These are phyloP conservation scores for Globisporangium abappressorium DNA, from an alignment of 352 stramenopile species.

Conservation along the genomic window DNA sequence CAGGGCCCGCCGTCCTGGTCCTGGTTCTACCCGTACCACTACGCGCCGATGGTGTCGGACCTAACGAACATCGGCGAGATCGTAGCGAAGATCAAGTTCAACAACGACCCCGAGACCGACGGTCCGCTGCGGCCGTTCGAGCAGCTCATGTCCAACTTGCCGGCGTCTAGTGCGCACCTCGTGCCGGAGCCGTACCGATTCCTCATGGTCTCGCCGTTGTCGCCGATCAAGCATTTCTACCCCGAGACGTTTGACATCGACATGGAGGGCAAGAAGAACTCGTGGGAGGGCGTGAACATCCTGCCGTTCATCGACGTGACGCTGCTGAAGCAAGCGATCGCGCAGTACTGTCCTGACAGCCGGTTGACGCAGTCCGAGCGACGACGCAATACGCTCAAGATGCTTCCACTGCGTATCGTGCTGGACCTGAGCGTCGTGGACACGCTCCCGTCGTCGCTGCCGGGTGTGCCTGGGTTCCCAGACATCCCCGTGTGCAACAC, in stretches of 20 bases:
- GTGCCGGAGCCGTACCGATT: slow-evolving; percentile 92
- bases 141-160: slow-evolving; percentile 97
- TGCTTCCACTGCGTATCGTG: slow-evolving; percentile 76
- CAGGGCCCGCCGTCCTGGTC: slow-evolving; percentile 95
- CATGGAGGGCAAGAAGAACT: slow-evolving; percentile 91
- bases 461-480: slow-evolving; percentile 54
- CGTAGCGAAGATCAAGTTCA: slow-evolving; percentile 75
- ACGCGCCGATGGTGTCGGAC: slow-evolving; percentile 98
- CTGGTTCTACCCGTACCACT: slow-evolving; percentile 99
- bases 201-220: slow-evolving; percentile 95
- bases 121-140: slow-evolving; percentile 95
- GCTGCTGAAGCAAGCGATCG: slow-evolving; percentile 90
- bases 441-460: slow-evolving; percentile 64
- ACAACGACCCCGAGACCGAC: slow-evolving; percentile 50
- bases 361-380: slow-evolving; percentile 90
- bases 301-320: slow-evolving; percentile 98
- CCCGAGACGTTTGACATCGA: slow-evolving; percentile 81
- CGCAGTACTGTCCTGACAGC: slow-evolving; percentile 86
- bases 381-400: slow-evolving; percentile 84
- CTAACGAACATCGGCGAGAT: slow-evolving; percentile 89
- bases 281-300: slow-evolving; percentile 99
- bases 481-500: slow-evolving; percentile 70
- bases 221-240: slow-evolving; percentile 96
- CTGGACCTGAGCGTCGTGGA: slow-evolving; percentile 77
- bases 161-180: slow-evolving; percentile 92